A percentile compares a stretch with the other conserved stretches of the same genome.
Conservation (phyloP, 768 basidiomycete species). For the Termitomyces sp. region DNA sequence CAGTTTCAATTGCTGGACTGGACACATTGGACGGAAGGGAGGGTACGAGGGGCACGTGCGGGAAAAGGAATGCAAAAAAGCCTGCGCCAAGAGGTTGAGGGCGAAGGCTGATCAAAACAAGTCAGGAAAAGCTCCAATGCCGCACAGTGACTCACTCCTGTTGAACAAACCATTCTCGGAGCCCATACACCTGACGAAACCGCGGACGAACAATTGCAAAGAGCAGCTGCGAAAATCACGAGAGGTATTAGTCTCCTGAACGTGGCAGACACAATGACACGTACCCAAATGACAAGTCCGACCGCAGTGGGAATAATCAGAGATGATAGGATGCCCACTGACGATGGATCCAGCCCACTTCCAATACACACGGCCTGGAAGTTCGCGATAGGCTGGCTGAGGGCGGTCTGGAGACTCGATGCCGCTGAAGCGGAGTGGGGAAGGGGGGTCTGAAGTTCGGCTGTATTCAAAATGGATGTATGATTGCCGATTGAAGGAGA, state of each 20-base stretch:
- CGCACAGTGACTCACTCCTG: constrained; percentile 46
- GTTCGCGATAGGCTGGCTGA: constrained; percentile 14
- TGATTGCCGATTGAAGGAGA: constrained; percentile 11
- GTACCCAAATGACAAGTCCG: constrained; percentile 66
- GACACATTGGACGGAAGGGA: constrained; percentile 49
- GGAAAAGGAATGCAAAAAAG: constrained; percentile 66
- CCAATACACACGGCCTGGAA: constrained; percentile 52
- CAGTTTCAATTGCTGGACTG: constrained; percentile 41
- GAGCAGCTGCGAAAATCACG: constrained; percentile 34
- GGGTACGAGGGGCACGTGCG: constrained; percentile 63
- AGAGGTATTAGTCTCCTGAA: constrained; percentile 10
- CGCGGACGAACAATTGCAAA: constrained; percentile 67
- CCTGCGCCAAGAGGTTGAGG: constrained; percentile 53
- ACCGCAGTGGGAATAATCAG: constrained; percentile 50
- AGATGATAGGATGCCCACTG: constrained; percentile 55
- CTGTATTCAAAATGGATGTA: constrained; percentile 14
- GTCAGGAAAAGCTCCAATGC: constrained; percentile 10
- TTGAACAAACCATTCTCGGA: constrained; percentile 75
- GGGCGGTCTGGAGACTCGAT: constrained; percentile 20
- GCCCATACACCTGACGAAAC: constrained; percentile 64
- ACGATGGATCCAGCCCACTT: constrained; percentile 54
- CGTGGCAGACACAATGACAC: constrained; percentile 17
- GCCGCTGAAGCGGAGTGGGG: constrained; percentile 16
- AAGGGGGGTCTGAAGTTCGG: constrained; percentile 11
- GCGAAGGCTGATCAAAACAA: constrained; percentile 39